Evolutionary conservation across 2,329 filamentous ascomycete species (phyloP).

Genomic region (Penicillium sp.): DNA sequence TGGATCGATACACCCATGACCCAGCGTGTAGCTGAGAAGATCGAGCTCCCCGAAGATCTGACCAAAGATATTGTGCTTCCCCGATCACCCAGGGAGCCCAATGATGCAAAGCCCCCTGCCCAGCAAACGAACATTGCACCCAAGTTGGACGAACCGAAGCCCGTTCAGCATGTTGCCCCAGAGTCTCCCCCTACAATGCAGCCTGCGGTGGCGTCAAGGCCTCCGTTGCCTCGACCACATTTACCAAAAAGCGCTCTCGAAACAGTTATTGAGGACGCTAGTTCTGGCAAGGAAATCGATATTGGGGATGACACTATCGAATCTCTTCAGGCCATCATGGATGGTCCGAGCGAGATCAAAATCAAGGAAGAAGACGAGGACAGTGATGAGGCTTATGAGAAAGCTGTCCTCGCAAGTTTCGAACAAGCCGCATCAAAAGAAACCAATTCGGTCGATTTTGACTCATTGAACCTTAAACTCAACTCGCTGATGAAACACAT

Average conservation of each 20-base stretch:
- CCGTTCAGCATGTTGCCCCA: not conserved
- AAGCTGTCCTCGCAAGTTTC: conserved; percentile 29
- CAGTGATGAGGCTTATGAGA: conserved; percentile 31
- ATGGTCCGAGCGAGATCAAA: conserved; percentile 28
- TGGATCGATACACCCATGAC: conserved; percentile 51
- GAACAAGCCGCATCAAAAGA: conserved; percentile 18
- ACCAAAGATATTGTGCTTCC: conserved; percentile 28
- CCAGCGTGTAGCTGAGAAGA: conserved; percentile 28
- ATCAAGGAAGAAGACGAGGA: conserved; percentile 29
- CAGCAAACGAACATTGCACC: conserved; percentile 7
- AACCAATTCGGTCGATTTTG: conserved; percentile 32
- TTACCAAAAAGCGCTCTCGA: conserved; percentile 46
- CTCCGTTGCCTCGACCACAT: conserved; percentile 36
- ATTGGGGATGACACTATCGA: conserved; percentile 49
- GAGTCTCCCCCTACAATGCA: conserved; percentile 4
- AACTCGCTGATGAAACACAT: conserved; percentile 43
- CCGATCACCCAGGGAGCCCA: conserved; percentile 11
- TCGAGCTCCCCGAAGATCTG: conserved; percentile 24
- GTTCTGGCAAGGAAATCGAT: conserved; percentile 40
- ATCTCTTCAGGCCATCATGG: conserved; percentile 45
- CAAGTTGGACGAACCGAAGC: not conserved
- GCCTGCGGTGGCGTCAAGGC: conserved; percentile 18
- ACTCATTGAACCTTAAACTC: conserved; percentile 43
- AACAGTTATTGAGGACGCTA: conserved; percentile 43
- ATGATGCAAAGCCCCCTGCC: conserved; percentile 3